These are phyloP conservation scores for Metarhizium rileyi DNA, from an alignment of 2,329 filamentous ascomycete species.

Conservation along the genomic window DNA sequence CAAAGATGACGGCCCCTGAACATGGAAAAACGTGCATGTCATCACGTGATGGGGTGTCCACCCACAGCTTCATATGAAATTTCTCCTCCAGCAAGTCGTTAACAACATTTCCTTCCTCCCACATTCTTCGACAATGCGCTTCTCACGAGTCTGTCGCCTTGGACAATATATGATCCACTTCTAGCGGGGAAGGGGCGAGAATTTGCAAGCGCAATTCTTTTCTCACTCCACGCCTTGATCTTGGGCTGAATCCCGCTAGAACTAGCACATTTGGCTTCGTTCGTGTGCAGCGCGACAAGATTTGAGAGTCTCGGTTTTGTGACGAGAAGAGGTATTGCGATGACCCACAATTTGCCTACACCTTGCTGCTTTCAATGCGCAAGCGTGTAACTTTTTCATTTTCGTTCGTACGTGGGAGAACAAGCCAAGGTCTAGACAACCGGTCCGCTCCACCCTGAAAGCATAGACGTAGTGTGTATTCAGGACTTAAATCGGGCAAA, in stretches of 20 bases:
- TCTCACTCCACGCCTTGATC: neutral
- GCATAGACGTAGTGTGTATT: slow-evolving; percentile 44
- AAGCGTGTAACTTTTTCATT: slow-evolving; percentile 48
- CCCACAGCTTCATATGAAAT: neutral
- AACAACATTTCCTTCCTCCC: slow-evolving; percentile 4
- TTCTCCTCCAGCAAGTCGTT: slow-evolving; percentile 3
- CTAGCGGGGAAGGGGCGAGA: too few relatives aligned
- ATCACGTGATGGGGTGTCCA: slow-evolving; percentile 17
- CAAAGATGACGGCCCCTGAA: too few relatives aligned
- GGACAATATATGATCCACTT: too few relatives aligned
- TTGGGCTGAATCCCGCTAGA: neutral
- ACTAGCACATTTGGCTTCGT: too few relatives aligned
- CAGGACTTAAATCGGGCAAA: slow-evolving; percentile 57
- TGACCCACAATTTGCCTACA: slow-evolving; percentile 52
- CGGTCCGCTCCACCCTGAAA: slow-evolving; percentile 57
- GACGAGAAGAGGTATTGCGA: neutral
- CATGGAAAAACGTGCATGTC: too few relatives aligned
- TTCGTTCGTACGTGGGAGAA: slow-evolving; percentile 54
- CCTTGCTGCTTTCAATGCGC: slow-evolving; percentile 47
- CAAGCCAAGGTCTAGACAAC: slow-evolving; percentile 56
- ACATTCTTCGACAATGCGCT: neutral
- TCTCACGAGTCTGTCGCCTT: neutral
- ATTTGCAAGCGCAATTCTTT: slow-evolving; percentile 3
- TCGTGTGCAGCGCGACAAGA: too few relatives aligned
- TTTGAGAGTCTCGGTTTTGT: too few relatives aligned